Conservation (phyloP, 2,329 filamentous ascomycete genomes). For the Neonectria punicea region DNA sequence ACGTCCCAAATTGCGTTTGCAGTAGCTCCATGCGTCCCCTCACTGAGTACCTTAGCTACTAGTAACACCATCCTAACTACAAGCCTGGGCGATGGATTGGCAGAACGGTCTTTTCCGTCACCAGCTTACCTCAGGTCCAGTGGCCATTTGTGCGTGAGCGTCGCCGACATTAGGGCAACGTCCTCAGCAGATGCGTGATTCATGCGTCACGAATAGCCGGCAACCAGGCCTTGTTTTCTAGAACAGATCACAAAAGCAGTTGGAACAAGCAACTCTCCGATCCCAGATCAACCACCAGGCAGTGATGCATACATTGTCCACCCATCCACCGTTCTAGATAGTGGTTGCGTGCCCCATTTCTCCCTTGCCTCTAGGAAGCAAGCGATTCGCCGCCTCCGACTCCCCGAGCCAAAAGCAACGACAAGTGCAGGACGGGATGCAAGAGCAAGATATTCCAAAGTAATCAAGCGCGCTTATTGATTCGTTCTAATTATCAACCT, state of each 20-base stretch:
- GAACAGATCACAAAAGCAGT: neutral
- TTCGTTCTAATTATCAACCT: neutral
- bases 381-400: constrained; percentile 8
- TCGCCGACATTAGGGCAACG: neutral
- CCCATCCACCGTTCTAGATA: neutral
- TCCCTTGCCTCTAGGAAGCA: constrained; percentile 4
- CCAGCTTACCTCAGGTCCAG: neutral
- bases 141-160: neutral
- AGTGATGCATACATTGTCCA: neutral
- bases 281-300: neutral
- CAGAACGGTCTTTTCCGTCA: too few relatives aligned
- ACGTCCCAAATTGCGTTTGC: constrained; percentile 29
- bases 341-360: neutral
- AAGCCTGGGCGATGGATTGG: neutral
- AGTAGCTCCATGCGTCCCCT: constrained; percentile 5
- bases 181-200: neutral
- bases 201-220: too few relatives aligned
- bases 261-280: too few relatives aligned
- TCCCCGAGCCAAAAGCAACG: constrained; percentile 31
- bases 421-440: constrained; percentile 26
- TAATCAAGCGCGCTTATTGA: neutral
- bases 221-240: too few relatives aligned
- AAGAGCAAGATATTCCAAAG: constrained; percentile 1
- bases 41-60: neutral
- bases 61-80: constrained; percentile 9